A percentile compares a stretch with the other conserved stretches of the same genome.
These are phyloP conservation scores for Corymbia citriodora DNA, from an alignment of 441 rosid species.

Conservation along the genomic window DNA sequence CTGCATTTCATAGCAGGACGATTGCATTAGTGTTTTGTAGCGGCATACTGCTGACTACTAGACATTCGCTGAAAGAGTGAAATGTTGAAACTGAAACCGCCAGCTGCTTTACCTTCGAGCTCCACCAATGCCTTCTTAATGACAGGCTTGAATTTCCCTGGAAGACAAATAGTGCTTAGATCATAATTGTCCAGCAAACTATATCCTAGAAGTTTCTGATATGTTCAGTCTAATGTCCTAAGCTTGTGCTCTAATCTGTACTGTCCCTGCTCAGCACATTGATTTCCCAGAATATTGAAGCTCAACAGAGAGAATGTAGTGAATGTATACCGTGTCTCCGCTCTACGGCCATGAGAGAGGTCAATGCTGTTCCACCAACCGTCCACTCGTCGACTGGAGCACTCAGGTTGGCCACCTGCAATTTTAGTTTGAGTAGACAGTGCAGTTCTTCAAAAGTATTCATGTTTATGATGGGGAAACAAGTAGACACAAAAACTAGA, in stretches of 20 bases:
- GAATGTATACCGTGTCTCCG: constrained; percentile 5
- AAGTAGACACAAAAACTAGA: not conserved
- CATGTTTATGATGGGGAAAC: not conserved
- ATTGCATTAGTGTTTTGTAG: not conserved
- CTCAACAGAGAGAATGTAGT: not conserved
- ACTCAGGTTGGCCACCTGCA: constrained; percentile 2
- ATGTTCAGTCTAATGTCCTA: not conserved
- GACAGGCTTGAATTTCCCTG: constrained; percentile 95
- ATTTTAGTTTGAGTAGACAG: not conserved
- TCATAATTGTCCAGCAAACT: not conserved
- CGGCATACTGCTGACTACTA: not conserved
- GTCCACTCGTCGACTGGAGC: constrained; percentile 6
- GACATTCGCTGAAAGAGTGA: not conserved
- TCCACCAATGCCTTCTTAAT: constrained; percentile 99
- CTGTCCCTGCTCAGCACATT: not conserved
- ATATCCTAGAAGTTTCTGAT: not conserved
- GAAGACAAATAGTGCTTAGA: not conserved
- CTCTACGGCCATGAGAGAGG: constrained; percentile 6
- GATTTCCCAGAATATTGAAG: not conserved
- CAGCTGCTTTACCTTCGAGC: constrained; percentile 59
- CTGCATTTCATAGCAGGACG: constrained; percentile 15
- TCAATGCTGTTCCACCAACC: constrained; percentile 6
- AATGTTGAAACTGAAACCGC: not conserved
- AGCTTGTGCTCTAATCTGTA: not conserved
- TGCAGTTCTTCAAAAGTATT: not conserved